These are phyloP conservation scores for Zizania palustris DNA, from an alignment of 202 grass and related monocot genomes.

Conservation along the genomic window DNA sequence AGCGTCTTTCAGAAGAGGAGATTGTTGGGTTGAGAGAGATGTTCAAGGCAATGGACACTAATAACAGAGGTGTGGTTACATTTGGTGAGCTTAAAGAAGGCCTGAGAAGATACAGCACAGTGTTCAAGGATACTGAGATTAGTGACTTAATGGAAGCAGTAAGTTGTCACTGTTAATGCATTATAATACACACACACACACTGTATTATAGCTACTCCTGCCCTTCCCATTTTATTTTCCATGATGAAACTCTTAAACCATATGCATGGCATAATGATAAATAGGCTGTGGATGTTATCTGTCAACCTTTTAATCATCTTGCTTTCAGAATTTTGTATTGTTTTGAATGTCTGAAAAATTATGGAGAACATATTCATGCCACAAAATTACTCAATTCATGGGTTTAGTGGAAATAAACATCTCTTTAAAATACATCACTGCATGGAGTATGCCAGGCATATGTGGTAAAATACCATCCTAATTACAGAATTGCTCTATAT, in stretches of 20 bases:
- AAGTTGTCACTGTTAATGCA: slow-evolving; percentile 27
- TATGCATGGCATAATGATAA: neutral
- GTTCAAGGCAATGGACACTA: slow-evolving; percentile 45
- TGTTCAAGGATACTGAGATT: slow-evolving; percentile 40
- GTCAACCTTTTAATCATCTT: neutral
- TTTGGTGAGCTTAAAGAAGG: slow-evolving; percentile 47
- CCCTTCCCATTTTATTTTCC: neutral
- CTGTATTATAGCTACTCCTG: neutral
- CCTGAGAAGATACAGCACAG: slow-evolving; percentile 36
- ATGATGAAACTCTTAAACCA: neutral
- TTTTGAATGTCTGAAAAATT: neutral
- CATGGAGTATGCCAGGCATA: neutral
- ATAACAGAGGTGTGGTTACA: slow-evolving; percentile 36
- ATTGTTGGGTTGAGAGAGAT: slow-evolving; percentile 48
- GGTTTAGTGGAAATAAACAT: neutral
- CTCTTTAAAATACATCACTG: neutral
- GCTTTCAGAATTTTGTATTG: slow-evolving; percentile 16
- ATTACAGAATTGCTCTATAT: neutral
- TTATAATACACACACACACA: neutral
- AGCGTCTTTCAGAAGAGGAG: slow-evolving; percentile 51
- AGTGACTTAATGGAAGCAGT: slow-evolving; percentile 45
- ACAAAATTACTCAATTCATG: neutral
- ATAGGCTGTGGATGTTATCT: neutral
- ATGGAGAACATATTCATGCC: neutral
- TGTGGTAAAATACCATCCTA: neutral